phyloP scores from a whole-genome alignment of 2,329 filamentous ascomycete species.

The Trichoderma arundinaceum region DNA sequence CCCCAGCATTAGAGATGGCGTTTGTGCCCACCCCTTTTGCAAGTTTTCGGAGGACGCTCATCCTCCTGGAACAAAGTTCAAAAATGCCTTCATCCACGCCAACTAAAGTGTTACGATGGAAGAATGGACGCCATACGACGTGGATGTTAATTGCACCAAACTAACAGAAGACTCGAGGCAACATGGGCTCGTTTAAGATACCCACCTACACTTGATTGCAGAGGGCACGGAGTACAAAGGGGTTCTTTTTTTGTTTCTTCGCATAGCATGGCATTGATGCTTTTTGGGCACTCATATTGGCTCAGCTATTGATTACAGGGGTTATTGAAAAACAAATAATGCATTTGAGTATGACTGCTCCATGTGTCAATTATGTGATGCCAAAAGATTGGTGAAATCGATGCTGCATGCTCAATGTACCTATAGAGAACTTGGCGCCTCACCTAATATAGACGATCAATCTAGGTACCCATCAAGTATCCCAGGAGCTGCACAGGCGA shows the following conservation, averaged over 20 bases:
- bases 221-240: no score
- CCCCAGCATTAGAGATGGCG: conserved; percentile 57
- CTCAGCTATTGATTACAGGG: neutral
- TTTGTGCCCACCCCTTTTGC: conserved; percentile 61
- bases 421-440: no score
- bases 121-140: neutral
- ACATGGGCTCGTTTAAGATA: neutral
- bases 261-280: neutral
- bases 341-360: no score
- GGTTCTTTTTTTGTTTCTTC: neutral
- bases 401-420: neutral
- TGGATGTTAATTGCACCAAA: neutral
- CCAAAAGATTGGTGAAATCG: no score
- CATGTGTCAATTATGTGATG: no score
- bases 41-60: conserved; percentile 60
- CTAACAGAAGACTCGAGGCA: neutral
- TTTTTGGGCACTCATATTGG: neutral
- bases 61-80: conserved; percentile 62
- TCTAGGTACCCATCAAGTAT: neutral
- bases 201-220: no score
- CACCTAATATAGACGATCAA: neutral
- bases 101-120: conserved; percentile 37
- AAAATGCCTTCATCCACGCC: conserved; percentile 44
- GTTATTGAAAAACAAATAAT: no score
- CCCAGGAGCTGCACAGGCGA: neutral